A percentile compares a stretch with the other conserved stretches of the same genome.
phyloP scores from a whole-genome alignment of 1,284 basidiomycete species.

The Omphalotus olearius region DNA sequence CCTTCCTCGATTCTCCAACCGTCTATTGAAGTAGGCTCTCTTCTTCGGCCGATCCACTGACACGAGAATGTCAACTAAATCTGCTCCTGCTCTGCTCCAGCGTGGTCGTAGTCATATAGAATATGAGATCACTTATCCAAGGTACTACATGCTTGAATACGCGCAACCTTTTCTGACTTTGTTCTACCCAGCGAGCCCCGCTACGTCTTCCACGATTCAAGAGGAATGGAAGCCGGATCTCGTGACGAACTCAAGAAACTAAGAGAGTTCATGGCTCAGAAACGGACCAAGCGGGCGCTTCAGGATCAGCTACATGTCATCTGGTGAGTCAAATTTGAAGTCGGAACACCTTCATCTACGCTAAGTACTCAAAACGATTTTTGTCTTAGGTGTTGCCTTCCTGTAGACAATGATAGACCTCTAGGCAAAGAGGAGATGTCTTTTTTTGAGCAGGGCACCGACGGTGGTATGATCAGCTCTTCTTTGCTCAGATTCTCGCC shows the following conservation, averaged over 20 bases:
- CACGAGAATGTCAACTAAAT: not conserved
- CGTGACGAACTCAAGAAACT: not conserved
- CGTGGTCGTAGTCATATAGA: constrained; percentile 6
- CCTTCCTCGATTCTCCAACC: constrained; percentile 2
- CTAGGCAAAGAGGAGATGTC: constrained; percentile 3
- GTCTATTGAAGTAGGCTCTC: constrained; percentile 2
- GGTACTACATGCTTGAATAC: not conserved
- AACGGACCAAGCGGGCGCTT: not conserved
- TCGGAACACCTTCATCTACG: not conserved
- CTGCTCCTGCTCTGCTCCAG: not conserved
- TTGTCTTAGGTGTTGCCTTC: constrained; percentile 6
- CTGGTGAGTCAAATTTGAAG: not conserved
- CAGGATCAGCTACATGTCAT: constrained; percentile 6
- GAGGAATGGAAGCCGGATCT: constrained; percentile 10
- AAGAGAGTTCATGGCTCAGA: constrained; percentile 1
- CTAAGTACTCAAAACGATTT: not conserved
- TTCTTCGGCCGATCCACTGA: not conserved
- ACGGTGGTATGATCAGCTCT: not conserved
- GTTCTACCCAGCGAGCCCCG: not conserved
- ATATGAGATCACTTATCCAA: constrained; percentile 6
- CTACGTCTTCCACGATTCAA: constrained; percentile 11
- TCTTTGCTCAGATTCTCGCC: too few species aligned
- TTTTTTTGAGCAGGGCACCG: constrained; percentile 6
- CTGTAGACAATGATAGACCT: constrained; percentile 7
- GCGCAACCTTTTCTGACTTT: not conserved